These are phyloP conservation scores for Serpula lacrymans DNA, from an alignment of 768 basidiomycete genomes.

Conservation along the genomic window DNA sequence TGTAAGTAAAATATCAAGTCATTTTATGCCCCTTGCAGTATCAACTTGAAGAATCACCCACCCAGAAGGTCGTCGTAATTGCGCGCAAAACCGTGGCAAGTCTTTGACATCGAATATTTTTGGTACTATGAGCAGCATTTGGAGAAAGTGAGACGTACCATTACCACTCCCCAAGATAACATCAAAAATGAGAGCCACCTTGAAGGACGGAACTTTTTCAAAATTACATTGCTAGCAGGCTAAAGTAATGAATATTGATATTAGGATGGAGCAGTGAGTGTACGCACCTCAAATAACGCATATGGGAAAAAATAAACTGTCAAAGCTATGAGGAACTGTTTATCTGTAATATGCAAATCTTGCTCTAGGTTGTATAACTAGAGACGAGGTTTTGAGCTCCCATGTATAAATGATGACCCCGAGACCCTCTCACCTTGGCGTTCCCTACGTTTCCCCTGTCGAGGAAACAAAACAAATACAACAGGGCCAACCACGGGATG, in stretches of 20 bases:
- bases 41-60: too few relatives aligned
- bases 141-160: too few relatives aligned
- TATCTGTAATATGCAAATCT: slow-evolving; percentile 53
- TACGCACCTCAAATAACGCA: slow-evolving; percentile 56
- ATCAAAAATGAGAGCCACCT: slow-evolving; percentile 46
- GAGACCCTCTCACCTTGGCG: slow-evolving; percentile 54
- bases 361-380: slow-evolving; percentile 55
- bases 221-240: slow-evolving; percentile 57
- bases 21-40: too few relatives aligned
- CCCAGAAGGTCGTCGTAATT: slow-evolving; percentile 57
- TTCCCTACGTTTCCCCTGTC: slow-evolving; percentile 59
- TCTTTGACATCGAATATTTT: slow-evolving; percentile 36
- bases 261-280: slow-evolving; percentile 6
- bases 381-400: not conserved
- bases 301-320: slow-evolving; percentile 73
- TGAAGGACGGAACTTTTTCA: slow-evolving; percentile 56
- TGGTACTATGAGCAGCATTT: too few relatives aligned
- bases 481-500: slow-evolving; percentile 65
- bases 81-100: slow-evolving; percentile 54
- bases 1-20: not conserved
- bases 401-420: slow-evolving; percentile 13
- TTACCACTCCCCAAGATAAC: slow-evolving; percentile 31
- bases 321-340: slow-evolving; percentile 58
- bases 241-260: slow-evolving; percentile 17
- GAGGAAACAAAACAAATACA: slow-evolving; percentile 71